Base-by-base conservation (phyloP, 768 basidiomycete genomes). In the Hygrophorus pudorinus region DNA sequence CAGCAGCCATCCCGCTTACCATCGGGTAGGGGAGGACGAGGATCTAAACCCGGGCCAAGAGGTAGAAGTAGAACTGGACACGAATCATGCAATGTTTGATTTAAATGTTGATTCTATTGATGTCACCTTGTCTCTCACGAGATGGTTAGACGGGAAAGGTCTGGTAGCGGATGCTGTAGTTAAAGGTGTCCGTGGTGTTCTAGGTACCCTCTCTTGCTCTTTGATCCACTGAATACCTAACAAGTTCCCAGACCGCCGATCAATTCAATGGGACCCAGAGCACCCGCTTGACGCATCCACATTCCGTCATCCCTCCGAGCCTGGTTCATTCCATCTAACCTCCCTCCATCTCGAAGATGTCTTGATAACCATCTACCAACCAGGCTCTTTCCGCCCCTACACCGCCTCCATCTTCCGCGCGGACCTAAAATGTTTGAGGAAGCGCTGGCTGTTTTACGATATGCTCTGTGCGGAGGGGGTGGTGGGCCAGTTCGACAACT, bases 401-500 rank as follows among this genome's bases (percentile, higher is more conserved):
- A 90, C 84, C 0, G 80, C 85, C 9, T 90, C 86, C 5, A 90
- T 99, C 39, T 99, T 98, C 67, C 83, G 85, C 47, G 96, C 96
- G 18, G 85, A 90, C 53, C 75, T 97, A 29, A 73, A 75, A 10
- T 73, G 70, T 21, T 77, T 98, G 51, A 72, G 96, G 44, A 97
- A 96, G 61, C 81, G 85, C 55, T 98, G 91, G 91, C 53, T 94
- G 30, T 96, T 96, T 61, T 93, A 93, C 60, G 96, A 99, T 62
- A 81, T 98, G 51, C 65, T 98, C 48, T 75, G 73, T n/a, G 93
- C 96, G 0, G 93, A 97, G 57, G 88, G 85, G 51, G 85, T 98
- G 33, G 94, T 96, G 7, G 96, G 96, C 3, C 96, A 99, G 60
- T 88, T 91, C 50, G 96, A 99, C 59, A 97, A 97, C 57, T 99